Evolutionary conservation across 345 rosid genomes (phyloP).

Genomic region (Eucalyptus cloeziana): DNA sequence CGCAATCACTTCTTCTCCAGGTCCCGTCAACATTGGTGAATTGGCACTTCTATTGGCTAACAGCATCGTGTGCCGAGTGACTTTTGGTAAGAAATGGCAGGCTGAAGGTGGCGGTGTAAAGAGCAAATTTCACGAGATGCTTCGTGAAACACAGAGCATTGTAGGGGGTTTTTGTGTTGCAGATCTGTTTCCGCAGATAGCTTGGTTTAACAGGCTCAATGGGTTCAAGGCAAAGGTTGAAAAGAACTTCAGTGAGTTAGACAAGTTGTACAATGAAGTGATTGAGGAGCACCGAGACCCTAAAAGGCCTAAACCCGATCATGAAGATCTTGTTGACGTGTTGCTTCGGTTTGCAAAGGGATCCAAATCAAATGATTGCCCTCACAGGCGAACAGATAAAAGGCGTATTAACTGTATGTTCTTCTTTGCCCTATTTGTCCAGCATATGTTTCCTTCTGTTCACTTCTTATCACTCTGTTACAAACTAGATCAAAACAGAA

Average conservation of each 20-base stretch:
- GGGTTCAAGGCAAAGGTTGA: conserved; percentile 12
- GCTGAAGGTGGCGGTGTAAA: background rate
- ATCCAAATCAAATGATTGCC: background rate
- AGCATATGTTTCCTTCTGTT: background rate
- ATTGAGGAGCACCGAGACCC: conserved; percentile 21
- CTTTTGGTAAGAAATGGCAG: conserved; percentile 16
- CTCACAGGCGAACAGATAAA: conserved; percentile 8
- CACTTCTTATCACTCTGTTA: background rate
- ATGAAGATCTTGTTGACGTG: conserved; percentile 24
- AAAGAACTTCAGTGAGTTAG: conserved; percentile 13
- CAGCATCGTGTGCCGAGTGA: conserved; percentile 16
- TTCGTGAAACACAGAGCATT: conserved; percentile 4
- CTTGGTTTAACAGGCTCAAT: conserved; percentile 26
- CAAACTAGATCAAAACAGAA: background rate
- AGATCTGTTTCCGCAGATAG: conserved; percentile 29
- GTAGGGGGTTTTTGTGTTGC: conserved; percentile 9
- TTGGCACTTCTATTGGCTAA: background rate
- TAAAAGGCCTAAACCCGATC: background rate
- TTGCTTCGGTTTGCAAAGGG: conserved; percentile 11
- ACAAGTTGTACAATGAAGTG: conserved; percentile 11
- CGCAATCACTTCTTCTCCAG: background rate
- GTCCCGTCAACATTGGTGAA: conserved; percentile 11
- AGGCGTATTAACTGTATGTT: conserved; percentile 10
- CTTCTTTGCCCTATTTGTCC: background rate
- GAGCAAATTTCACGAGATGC: conserved; percentile 2